Conservation (phyloP, 306 rosid genomes). For the Pyrus communis region DNA sequence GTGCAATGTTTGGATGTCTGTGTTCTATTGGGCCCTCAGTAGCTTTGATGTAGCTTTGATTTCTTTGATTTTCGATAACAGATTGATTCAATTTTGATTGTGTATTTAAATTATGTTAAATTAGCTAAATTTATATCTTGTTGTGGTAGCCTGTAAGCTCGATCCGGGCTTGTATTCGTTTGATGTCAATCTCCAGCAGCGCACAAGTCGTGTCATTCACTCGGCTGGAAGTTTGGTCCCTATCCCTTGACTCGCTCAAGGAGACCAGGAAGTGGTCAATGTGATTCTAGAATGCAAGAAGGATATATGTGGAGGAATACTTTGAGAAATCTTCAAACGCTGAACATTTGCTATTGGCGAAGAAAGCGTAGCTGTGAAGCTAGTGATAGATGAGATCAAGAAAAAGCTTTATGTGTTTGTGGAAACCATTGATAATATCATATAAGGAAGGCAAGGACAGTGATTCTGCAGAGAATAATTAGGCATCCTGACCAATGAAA, state of each 20-base stretch:
- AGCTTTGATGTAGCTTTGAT: too few relatives aligned
- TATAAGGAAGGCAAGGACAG: slow-evolving; percentile 58
- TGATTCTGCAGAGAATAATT: slow-evolving; percentile 52
- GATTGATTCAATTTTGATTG: neutral
- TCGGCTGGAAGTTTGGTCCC: slow-evolving; percentile 56
- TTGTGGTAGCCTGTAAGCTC: too few relatives aligned
- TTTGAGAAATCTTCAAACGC: slow-evolving; percentile 53
- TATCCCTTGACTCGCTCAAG: slow-evolving; percentile 46
- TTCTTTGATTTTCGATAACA: too few relatives aligned
- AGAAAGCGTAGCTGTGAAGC: slow-evolving; percentile 53
- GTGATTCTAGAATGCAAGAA: slow-evolving; percentile 48
- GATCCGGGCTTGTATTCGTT: slow-evolving; percentile 45
- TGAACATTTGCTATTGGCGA: slow-evolving; percentile 66
- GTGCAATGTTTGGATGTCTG: too few relatives aligned
- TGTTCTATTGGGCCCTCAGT: too few relatives aligned
- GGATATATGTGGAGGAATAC: slow-evolving; percentile 65
- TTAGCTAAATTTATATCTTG: neutral
- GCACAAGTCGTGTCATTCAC: slow-evolving; percentile 55
- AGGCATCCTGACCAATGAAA: slow-evolving; percentile 15
- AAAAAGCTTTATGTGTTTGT: slow-evolving; percentile 48
- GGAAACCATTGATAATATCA: slow-evolving; percentile 40
- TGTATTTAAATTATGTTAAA: neutral
- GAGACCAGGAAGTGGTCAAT: neutral
- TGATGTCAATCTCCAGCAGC: slow-evolving; percentile 53
- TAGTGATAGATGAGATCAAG: slow-evolving; percentile 66